Conservation (phyloP, 2,329 filamentous ascomycete species). For the Penicillium sp. region DNA sequence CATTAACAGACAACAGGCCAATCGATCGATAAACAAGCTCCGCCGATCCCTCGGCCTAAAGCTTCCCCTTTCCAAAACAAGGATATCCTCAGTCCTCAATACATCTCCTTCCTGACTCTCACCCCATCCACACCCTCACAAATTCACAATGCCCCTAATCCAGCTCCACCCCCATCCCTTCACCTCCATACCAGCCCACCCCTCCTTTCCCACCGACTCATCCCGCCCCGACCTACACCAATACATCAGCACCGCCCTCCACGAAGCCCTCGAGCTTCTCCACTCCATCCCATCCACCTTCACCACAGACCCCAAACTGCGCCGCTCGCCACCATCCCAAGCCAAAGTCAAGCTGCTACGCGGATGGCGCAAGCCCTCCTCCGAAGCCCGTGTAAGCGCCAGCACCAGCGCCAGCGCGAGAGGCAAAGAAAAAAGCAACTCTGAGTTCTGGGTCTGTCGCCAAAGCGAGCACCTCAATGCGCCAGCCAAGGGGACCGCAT, state of each 20-base stretch:
- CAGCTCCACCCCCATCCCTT: constrained; percentile 32
- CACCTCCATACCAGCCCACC: constrained; percentile 33
- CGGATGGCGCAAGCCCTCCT: constrained; percentile 14
- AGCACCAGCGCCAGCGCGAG: not conserved
- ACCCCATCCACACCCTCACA: not conserved
- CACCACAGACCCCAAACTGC: constrained; percentile 29
- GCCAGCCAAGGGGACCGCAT: constrained; percentile 36
- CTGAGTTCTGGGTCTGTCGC: constrained; percentile 47
- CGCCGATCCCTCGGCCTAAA: constrained; percentile 14
- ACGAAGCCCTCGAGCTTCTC: constrained; percentile 33
- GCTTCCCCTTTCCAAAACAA: not conserved
- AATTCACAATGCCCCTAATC: constrained; percentile 25
- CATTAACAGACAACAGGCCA: no score
- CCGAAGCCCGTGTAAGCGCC: not conserved
- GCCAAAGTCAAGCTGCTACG: constrained; percentile 34
- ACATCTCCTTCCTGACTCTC: not conserved
- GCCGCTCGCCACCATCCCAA: constrained; percentile 31
- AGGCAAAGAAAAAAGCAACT: not conserved
- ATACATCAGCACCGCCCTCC: constrained; percentile 29
- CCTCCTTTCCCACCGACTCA: constrained; percentile 23
- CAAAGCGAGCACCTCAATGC: constrained; percentile 39
- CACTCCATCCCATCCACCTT: constrained; percentile 32
- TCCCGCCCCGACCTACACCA: constrained; percentile 21
- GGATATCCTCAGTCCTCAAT: not conserved
- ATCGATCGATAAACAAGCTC: constrained; percentile 10